Evolutionary conservation across 805 yeast species (phyloP), one percentile per base, ranked within the genome.

Genomic region (Sugiyamaella americana): DNA sequence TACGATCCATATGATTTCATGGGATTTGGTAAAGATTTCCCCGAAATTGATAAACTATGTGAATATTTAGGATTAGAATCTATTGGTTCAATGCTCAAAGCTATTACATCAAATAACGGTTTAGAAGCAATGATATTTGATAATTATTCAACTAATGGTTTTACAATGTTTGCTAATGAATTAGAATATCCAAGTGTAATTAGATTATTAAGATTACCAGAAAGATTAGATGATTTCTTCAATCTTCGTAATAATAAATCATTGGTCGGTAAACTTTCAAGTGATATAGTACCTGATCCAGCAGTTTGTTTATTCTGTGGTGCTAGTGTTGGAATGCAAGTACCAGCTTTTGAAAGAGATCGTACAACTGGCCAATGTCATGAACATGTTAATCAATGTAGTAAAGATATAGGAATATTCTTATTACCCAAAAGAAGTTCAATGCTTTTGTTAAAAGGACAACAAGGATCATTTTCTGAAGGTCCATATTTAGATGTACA

Each of bases 261-360:
- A 13, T 11, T 17, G 13, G 39, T n/a, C 10, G n/a, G 18, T 40
- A 26, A 17, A 17, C 34, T 26, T 19, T 11, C 32, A 3, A 21
- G 30, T 6, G 50, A 42, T 17, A 44, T 54, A 16, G 69, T 73
- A 0, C 51, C 65, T 2, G 95, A 89, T 53, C 93, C 95, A 0
- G 96, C 95, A 0, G 69, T 91, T 6, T 91, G 98, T 58, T 65
- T 91, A 46, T 82, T 82, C 51, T 93, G 98, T 65, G 93, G 88
- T 1, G 65, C 68, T 8, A 71, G 80, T 5, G 71, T 86, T 19
- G 80, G 80, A 51, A 66, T 80, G n/a, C 96, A 89, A 57, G 42
- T 78, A 68, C 51, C 63, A 69, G 36, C 75, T 79, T 16, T 71
- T 75, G 46, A 48, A 22, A 53, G 49, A 3, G 48, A 43, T 43